phyloP scores from a whole-genome alignment of 169 alveolate genomes.

The Cryptosporidium ryanae region DNA sequence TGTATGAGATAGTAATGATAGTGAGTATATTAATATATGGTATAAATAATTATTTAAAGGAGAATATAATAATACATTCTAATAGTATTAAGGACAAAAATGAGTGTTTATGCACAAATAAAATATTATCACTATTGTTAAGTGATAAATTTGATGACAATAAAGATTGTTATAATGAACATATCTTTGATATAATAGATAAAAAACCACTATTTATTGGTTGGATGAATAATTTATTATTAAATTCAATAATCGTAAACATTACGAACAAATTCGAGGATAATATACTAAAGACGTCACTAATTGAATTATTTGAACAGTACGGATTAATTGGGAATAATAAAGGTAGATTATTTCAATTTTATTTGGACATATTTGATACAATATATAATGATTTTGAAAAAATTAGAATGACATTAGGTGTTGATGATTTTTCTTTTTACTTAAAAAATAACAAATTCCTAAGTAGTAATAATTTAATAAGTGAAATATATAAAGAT shows the following conservation, averaged over 20 bases:
- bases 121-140: background rate
- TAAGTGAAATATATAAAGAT: constrained; percentile 17
- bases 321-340: background rate
- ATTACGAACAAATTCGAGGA: background rate
- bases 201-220: background rate
- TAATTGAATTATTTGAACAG: background rate
- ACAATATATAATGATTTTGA: constrained; percentile 47
- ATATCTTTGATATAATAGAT: background rate
- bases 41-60: background rate
- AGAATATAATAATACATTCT: too few species aligned
- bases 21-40: background rate
- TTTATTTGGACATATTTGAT: constrained; percentile 40
- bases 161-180: background rate
- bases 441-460: constrained; percentile 19
- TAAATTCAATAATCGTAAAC: background rate
- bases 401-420: constrained; percentile 42
- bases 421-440: constrained; percentile 31
- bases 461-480: constrained; percentile 28
- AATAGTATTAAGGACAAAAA: too few species aligned
- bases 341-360: constrained; percentile 7
- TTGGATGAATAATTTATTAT: background rate
- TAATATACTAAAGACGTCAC: background rate
- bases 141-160: background rate
- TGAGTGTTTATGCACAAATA: background rate
- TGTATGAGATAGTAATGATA: background rate